Base-by-base conservation (phyloP, 1,284 basidiomycete genomes). In the Volvariella volvacea region DNA sequence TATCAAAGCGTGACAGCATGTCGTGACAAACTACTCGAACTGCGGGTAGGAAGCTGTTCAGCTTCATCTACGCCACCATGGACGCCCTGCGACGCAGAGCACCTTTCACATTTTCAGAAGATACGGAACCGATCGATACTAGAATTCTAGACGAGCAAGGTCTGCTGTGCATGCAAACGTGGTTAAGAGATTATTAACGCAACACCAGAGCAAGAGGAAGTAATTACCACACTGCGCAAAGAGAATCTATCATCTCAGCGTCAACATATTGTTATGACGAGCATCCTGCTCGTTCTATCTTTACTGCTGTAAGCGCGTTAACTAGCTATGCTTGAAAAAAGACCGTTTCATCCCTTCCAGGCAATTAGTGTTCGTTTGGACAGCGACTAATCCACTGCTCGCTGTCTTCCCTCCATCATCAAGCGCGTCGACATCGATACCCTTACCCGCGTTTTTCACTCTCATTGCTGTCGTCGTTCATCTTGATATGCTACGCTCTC, bases 121-220 rank as follows among this genome's bases (percentile, higher is more conserved):
- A 55, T 9, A 52, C 57, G 8, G 55, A 54, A 4, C 54, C 50
- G 2, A 58, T 59, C n/a, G 54, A 59, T 14, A 43, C 45, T 25
- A 47, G 43, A 12, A 58, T 78, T 28, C 57, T 77, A 17, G 74
- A 78, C 41, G 77, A 79, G 43, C 73, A 78, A 65, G 73, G 76
- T 71, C n/a, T n/a, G n/a, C n/a, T n/a, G n/a, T n/a, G n/a, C n/a
- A n/a, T n/a, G n/a, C n/a, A n/a, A n/a, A n/a, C n/a, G n/a, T n/a
- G n/a, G n/a, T n/a, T n/a, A 28, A 28, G 25, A 28, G 17, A 28
- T 32, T 39, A 42, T 33, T 41, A 17, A 22, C 2, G n/a, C 42
- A n/a, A n/a, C 39, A 15, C 12, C 52, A 81, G 78, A 82, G 54
- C 78, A 81, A 54, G 69, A 77, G 43, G 68, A 70, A 41, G 22